A percentile compares a stretch with the other conserved stretches of the same genome.
These are phyloP conservation scores for Vaccinium macrocarpon DNA, from an alignment of 148 eudicot genomes.

Conservation along the genomic window DNA sequence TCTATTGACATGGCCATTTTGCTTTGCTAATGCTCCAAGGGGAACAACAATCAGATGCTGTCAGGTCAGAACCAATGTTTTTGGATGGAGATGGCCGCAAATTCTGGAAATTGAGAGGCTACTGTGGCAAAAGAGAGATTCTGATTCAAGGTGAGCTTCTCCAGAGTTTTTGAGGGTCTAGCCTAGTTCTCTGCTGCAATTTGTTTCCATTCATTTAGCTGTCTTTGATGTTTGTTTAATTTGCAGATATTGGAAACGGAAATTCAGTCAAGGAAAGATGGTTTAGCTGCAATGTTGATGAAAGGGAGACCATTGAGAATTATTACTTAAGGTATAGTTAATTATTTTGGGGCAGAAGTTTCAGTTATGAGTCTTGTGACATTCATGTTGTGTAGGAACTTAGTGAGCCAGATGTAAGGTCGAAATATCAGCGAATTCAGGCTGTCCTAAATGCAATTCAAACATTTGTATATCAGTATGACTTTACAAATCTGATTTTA, in stretches of 20 bases:
- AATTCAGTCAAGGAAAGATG: conserved; percentile 22
- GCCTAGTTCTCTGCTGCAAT: background rate
- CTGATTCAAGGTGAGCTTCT: conserved; percentile 27
- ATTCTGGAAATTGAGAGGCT: conserved; percentile 32
- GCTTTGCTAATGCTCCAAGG: conserved; percentile 8
- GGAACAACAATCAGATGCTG: conserved; percentile 15
- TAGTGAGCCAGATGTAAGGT: background rate
- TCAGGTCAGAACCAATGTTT: conserved; percentile 28
- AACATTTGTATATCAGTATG: background rate
- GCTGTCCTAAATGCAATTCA: background rate
- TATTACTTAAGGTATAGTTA: conserved; percentile 20
- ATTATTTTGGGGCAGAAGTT: background rate
- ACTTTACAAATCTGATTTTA: background rate
- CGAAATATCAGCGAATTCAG: background rate
- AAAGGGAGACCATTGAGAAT: conserved; percentile 14
- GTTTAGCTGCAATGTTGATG: conserved; percentile 24
- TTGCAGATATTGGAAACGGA: conserved; percentile 15
- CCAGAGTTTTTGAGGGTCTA: background rate
- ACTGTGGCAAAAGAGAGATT: conserved; percentile 12
- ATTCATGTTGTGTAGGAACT: background rate
- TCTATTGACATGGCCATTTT: background rate
- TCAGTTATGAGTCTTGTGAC: background rate
- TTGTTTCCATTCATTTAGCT: background rate
- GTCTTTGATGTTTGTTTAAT: conserved; percentile 15
- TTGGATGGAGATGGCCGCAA: conserved; percentile 23